A percentile compares a stretch with the other conserved stretches of the same genome.
phyloP scores from a whole-genome alignment of 768 basidiomycete genomes.

The Kondoa malvinella region DNA sequence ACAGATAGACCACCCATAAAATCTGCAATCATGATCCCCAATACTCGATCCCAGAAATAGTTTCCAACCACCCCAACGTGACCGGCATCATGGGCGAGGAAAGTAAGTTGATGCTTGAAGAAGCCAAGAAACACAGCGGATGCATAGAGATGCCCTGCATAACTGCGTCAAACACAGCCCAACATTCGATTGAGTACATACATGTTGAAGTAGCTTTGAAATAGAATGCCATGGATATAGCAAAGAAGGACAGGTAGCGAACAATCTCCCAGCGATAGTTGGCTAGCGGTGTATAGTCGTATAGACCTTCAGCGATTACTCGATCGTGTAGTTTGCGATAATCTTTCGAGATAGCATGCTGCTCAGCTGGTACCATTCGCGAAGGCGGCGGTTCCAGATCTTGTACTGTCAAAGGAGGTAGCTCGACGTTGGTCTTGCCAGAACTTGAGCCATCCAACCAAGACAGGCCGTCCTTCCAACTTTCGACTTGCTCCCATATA shows the following conservation, averaged over 20 bases:
- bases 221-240: slow-evolving; percentile 47
- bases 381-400: slow-evolving; percentile 29
- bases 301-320: slow-evolving; percentile 62
- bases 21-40: slow-evolving; percentile 64
- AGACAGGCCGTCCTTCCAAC: slow-evolving; percentile 27
- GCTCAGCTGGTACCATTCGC: slow-evolving; percentile 21
- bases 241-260: slow-evolving; percentile 56
- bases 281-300: slow-evolving; percentile 51
- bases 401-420: slow-evolving; percentile 20
- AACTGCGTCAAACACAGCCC: neutral
- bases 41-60: slow-evolving; percentile 60
- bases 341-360: slow-evolving; percentile 13
- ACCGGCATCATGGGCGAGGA: slow-evolving; percentile 82
- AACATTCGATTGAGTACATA: neutral
- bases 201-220: slow-evolving; percentile 22
- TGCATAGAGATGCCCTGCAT: slow-evolving; percentile 46
- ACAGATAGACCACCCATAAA: slow-evolving; percentile 83
- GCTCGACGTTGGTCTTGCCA: neutral
- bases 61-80: slow-evolving; percentile 84
- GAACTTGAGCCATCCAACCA: neutral
- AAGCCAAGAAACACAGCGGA: slow-evolving; percentile 71
- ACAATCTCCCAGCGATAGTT: slow-evolving; percentile 78
- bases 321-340: slow-evolving; percentile 45
- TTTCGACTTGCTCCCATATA: slow-evolving; percentile 39
- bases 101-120: slow-evolving; percentile 88